phyloP scores from a whole-genome alignment of 2,329 filamentous ascomycete genomes.

The Sporothrix luriei region DNA sequence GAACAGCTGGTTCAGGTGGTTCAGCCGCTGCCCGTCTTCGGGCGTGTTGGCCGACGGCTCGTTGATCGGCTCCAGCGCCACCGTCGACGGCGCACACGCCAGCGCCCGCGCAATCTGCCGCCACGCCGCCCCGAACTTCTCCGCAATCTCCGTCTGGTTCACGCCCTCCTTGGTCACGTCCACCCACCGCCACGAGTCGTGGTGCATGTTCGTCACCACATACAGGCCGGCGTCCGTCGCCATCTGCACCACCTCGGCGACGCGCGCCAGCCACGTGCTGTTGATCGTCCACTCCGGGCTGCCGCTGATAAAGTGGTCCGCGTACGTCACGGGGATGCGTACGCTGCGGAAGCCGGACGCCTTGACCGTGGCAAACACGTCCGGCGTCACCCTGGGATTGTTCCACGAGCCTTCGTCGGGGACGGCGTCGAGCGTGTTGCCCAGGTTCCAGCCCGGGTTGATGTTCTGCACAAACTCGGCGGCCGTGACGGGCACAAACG shows the following conservation, averaged over 20 bases:
- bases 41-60: slow-evolving; percentile 58
- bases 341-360: slow-evolving; percentile 60
- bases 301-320: slow-evolving; percentile 56
- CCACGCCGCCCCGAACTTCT: slow-evolving; percentile 60
- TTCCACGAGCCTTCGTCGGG: slow-evolving; percentile 62
- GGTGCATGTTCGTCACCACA: slow-evolving; percentile 61
- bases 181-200: slow-evolving; percentile 62
- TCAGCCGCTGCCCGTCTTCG: slow-evolving; percentile 53
- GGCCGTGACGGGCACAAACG: slow-evolving; percentile 51
- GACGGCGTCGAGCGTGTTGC: slow-evolving; percentile 61
- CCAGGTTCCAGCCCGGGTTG: slow-evolving; percentile 63
- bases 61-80: slow-evolving; percentile 63
- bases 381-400: slow-evolving; percentile 53
- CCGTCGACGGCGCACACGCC: slow-evolving; percentile 55
- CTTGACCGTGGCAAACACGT: slow-evolving; percentile 57
- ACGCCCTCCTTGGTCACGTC: slow-evolving; percentile 52
- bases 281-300: slow-evolving; percentile 59
- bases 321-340: slow-evolving; percentile 62
- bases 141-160: slow-evolving; percentile 56
- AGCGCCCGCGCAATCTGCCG: slow-evolving; percentile 58
- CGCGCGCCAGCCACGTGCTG: slow-evolving; percentile 57
- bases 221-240: slow-evolving; percentile 54
- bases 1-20: slow-evolving; percentile 61
- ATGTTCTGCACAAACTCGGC: slow-evolving; percentile 51
- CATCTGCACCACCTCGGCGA: slow-evolving; percentile 61